A percentile compares a stretch with the other conserved stretches of the same genome.
Conservation (phyloP, 257 asterid species). For the Solanum clarkiae region DNA sequence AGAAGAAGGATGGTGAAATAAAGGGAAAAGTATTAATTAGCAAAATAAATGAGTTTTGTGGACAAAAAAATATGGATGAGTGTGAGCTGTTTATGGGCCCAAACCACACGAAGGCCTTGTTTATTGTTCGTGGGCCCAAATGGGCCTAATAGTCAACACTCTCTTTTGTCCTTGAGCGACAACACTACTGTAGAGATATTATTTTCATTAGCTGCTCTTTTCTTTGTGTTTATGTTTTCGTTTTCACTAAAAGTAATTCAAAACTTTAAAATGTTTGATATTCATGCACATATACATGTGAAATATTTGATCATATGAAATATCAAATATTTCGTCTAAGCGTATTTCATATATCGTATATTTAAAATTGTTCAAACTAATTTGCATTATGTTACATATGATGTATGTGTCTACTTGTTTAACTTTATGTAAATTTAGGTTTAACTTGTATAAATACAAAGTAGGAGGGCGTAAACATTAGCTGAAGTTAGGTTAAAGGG, state of each 20-base stretch:
- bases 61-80: background rate
- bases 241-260: background rate
- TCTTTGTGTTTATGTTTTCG: background rate
- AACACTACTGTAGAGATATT: background rate
- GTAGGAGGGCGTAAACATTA: background rate
- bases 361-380: background rate
- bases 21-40: too few species aligned
- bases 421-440: rapidly evolving
- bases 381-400: too few species aligned
- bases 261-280: background rate
- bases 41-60: background rate
- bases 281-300: background rate
- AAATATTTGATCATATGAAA: background rate
- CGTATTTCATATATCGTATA: background rate
- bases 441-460: background rate
- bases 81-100: background rate
- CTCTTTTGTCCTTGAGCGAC: background rate
- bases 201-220: background rate
- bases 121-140: background rate
- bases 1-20: background rate
- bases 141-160: background rate
- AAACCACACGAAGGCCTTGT: background rate
- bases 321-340: background rate
- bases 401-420: rapidly evolving
- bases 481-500: background rate